phyloP scores from a whole-genome alignment of 163 green algal species.

The Volvox carteri region DNA sequence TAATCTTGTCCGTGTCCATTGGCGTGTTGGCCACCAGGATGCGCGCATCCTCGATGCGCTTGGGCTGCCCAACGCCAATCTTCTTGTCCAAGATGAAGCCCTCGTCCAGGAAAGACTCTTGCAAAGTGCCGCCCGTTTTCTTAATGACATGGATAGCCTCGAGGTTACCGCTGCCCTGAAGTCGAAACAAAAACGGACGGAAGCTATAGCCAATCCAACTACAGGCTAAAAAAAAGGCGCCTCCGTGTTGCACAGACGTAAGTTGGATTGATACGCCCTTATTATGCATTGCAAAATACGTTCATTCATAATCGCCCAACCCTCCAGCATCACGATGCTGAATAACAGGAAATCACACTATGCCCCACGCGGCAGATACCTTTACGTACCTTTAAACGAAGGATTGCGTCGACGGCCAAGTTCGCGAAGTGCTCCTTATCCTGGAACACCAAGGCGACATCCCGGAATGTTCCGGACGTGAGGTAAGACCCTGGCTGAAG shows the following conservation, averaged over 20 bases:
- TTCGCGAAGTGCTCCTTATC: constrained; percentile 98
- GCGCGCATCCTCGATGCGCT: constrained; percentile 92
- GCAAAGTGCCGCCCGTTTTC: constrained; percentile 93
- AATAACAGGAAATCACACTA: too few relatives aligned
- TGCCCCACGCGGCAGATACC: too few relatives aligned
- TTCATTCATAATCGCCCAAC: too few relatives aligned
- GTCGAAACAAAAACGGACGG: too few relatives aligned
- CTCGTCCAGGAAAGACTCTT: constrained; percentile 98
- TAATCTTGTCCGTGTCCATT: constrained; percentile 99
- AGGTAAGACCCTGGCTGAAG: too few relatives aligned
- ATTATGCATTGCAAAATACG: too few relatives aligned
- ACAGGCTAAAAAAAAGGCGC: too few relatives aligned
- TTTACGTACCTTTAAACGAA: constrained; percentile 90
- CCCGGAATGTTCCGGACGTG: too few relatives aligned
- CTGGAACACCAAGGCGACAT: constrained; percentile 1
- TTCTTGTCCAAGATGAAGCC: constrained; percentile 99
- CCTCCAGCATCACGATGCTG: too few relatives aligned
- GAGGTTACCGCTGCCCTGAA: constrained; percentile 63
- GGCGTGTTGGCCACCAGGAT: constrained; percentile 99
- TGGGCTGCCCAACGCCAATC: constrained; percentile 97
- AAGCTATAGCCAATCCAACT: too few relatives aligned
- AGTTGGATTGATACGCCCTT: too few relatives aligned
- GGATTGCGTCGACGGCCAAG: constrained; percentile 96
- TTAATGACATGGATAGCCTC: constrained; percentile 99
- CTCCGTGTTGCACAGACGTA: too few relatives aligned